Base-by-base conservation (phyloP, 148 eudicot genomes). In the Camellia sinensis region DNA sequence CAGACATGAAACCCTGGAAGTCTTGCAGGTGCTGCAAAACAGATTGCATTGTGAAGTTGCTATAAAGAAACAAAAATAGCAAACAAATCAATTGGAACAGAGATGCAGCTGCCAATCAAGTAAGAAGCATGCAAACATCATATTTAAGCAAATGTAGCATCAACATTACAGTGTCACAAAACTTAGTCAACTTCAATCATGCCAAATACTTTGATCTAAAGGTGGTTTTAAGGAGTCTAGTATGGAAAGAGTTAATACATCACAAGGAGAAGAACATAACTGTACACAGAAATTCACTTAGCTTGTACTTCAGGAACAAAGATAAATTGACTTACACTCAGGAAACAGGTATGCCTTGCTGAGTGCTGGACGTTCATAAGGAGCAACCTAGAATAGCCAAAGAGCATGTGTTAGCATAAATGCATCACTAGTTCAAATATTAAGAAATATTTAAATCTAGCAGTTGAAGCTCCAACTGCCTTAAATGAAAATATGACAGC, bases 301-400 rank as follows among this genome's bases (percentile, higher is more conserved):
- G 60, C 43, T 50, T 71, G 43, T 71, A 22, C 74, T 21, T 8
- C 41, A 46, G 43, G 29, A 3, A 59, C 19, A 68, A 37, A 70
- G 74, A 52, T 22, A 71, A 61, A 56, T 45, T 74, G 41, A 85
- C 92, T 90, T 83, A 93, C 99, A 94, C 80, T 96, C 98, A 67
- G 98, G 99, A 78, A 93, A 93, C 76, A 96, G 89, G 82, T 93
- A 95, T 19, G 89, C 99, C 86, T 95, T 95, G 92, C 99, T 95
- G 73, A 95, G 97, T 70, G 99, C 99, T 74, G 99, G 99, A 18
- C 99, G 94, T 86, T 95, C 99, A 85, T 95, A 95, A 77, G 99
- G 97, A 86, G 99, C 99, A 74, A 95, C 99, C 99, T 95, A 85
- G 18, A 85, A 64, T 9, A 44, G 21, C 63, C 78, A 83, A 75